Percentiles rank a stretch among this genome's conserved stretches.
These are phyloP conservation scores for Pisolithus sp. DNA, from an alignment of 768 basidiomycete species.

Conservation along the genomic window DNA sequence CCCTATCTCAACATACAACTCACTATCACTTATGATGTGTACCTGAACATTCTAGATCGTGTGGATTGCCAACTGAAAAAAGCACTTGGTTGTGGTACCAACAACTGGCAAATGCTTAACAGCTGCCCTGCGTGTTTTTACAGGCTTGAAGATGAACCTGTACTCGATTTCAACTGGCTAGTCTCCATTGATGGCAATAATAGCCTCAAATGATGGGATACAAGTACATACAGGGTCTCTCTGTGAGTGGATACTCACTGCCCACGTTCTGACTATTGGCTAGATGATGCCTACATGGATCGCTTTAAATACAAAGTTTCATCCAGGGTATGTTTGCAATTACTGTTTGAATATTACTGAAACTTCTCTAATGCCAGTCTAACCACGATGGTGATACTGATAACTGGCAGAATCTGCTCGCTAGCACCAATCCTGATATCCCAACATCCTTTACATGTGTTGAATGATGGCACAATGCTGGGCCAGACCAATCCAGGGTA, in stretches of 20 bases:
- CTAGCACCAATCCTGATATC: no score
- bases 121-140: conserved; percentile 5
- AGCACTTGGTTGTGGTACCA: no score
- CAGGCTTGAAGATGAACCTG: background rate
- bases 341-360: no score
- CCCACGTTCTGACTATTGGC: background rate
- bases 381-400: no score
- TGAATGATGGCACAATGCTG: no score
- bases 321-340: background rate
- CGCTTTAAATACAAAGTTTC: background rate
- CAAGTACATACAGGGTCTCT: background rate
- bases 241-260: background rate
- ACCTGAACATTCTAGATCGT: conserved; percentile 5
- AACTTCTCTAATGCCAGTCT: no score
- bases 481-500: no score
- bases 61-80: conserved; percentile 1
- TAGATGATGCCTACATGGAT: background rate
- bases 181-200: conserved; percentile 1
- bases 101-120: background rate
- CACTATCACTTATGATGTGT: background rate
- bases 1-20: background rate
- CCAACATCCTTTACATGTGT: no score
- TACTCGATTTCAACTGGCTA: background rate
- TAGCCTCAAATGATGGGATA: conserved; percentile 1
- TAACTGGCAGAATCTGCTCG: no score